Evolutionary conservation across 2,329 filamentous ascomycete species (phyloP).

Genomic region (Calonectria honghensis): DNA sequence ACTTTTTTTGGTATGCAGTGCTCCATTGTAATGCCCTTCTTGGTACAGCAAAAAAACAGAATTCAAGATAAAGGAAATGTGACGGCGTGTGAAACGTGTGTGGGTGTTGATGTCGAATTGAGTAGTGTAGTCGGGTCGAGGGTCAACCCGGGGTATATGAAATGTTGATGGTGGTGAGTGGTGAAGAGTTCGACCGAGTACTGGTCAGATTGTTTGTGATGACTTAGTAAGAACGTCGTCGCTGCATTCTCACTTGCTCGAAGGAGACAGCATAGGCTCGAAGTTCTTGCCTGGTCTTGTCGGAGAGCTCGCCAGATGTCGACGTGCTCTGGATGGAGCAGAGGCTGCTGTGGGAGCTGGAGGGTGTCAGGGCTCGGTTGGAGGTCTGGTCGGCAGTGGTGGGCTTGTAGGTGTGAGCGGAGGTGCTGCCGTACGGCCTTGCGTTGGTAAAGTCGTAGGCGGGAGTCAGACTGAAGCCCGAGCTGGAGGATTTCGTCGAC

Average conservation of each 20-base stretch:
- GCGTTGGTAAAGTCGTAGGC: slow-evolving; percentile 84
- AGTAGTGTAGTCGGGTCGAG: slow-evolving; percentile 55
- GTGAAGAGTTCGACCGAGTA: slow-evolving; percentile 26
- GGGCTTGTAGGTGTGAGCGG: slow-evolving; percentile 59
- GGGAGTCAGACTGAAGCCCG: slow-evolving; percentile 81
- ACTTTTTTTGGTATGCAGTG: slow-evolving; percentile 69
- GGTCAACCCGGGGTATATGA: slow-evolving; percentile 43
- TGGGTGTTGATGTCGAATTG: slow-evolving; percentile 53
- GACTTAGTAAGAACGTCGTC: slow-evolving; percentile 74
- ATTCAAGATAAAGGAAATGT: slow-evolving; percentile 51
- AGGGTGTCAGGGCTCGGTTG: slow-evolving; percentile 75
- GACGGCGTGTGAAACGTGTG: slow-evolving; percentile 46
- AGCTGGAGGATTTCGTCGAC: slow-evolving; percentile 60
- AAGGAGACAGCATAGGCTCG: slow-evolving; percentile 92
- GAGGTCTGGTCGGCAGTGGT: slow-evolving; percentile 49
- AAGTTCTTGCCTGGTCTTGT: slow-evolving; percentile 86
- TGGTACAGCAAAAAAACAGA: slow-evolving; percentile 65
- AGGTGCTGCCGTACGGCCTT: slow-evolving; percentile 74
- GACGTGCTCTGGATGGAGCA: slow-evolving; percentile 83
- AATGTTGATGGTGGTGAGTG: slow-evolving; percentile 26
- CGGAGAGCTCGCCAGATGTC: slow-evolving; percentile 77
- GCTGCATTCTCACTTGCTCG: slow-evolving; percentile 82
- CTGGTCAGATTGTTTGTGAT: slow-evolving; percentile 6
- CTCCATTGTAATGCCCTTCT: slow-evolving; percentile 69
- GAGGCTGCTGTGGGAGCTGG: slow-evolving; percentile 89